phyloP scores from a whole-genome alignment of 2,329 filamentous ascomycete genomes.

The Microsporum audouinii region DNA sequence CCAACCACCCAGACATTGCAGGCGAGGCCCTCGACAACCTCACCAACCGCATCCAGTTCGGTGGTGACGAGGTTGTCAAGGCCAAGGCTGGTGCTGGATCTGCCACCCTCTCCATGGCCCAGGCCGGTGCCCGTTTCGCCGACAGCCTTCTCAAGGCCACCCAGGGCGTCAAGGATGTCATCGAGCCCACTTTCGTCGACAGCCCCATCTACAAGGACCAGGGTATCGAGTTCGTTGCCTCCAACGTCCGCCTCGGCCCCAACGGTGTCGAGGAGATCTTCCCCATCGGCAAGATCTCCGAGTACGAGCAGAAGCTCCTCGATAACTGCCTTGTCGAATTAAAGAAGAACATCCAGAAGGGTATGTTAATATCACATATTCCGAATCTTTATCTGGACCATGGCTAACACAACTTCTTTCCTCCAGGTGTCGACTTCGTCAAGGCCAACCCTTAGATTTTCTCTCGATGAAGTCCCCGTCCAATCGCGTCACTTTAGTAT shows the following conservation, averaged over 20 bases:
- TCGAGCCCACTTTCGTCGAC: constrained; percentile 96
- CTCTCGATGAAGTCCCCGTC: not conserved
- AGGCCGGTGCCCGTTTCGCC: constrained; percentile 76
- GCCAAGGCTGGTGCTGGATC: constrained; percentile 97
- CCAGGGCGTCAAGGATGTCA: constrained; percentile 84
- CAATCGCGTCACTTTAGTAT: not conserved
- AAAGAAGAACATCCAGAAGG: constrained; percentile 83
- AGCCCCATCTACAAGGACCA: constrained; percentile 97
- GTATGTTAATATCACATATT: constrained; percentile 26
- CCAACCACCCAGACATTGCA: constrained; percentile 69
- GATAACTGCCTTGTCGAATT: constrained; percentile 63
- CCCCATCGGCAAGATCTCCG: constrained; percentile 72
- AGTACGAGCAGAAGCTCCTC: constrained; percentile 78
- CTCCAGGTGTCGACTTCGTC: constrained; percentile 46
- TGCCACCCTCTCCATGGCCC: constrained; percentile 96
- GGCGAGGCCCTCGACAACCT: constrained; percentile 64
- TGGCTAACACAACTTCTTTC: not conserved
- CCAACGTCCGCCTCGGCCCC: constrained; percentile 88
- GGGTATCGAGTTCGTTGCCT: constrained; percentile 94
- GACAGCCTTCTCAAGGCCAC: constrained; percentile 87
- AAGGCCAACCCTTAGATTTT: constrained; percentile 44
- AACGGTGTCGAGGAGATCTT: constrained; percentile 91
- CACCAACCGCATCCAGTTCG: constrained; percentile 93
- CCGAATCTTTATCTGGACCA: not conserved
- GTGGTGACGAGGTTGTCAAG: constrained; percentile 97